A percentile compares a stretch with the other conserved stretches of the same genome.
Evolutionary conservation across 495 filamentous ascomycete species (phyloP).

Genomic region (Aspergillus bertholletiae): DNA sequence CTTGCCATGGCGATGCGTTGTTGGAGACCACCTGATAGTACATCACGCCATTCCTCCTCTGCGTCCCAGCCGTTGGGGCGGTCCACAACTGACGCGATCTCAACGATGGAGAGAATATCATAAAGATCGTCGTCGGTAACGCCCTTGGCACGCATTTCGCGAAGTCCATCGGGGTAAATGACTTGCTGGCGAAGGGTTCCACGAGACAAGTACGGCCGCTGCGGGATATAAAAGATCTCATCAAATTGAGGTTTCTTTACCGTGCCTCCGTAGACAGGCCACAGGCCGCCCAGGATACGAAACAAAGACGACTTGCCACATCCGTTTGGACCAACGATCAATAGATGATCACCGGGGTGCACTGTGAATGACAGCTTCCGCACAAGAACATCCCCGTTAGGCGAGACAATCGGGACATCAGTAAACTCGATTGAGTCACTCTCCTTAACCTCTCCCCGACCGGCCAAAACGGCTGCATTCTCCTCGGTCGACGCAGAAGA

Average conservation of each 20-base stretch:
- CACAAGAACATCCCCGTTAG: slow-evolving; percentile 91
- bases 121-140: slow-evolving; percentile 79
- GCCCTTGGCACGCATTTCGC: slow-evolving; percentile 81
- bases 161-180: slow-evolving; percentile 88
- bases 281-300: slow-evolving; percentile 91
- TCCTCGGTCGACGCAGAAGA: slow-evolving; percentile 76
- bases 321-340: slow-evolving; percentile 95
- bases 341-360: slow-evolving; percentile 78
- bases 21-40: slow-evolving; percentile 84
- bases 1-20: slow-evolving; percentile 98
- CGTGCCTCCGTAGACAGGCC: slow-evolving; percentile 96
- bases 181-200: slow-evolving; percentile 92
- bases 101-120: slow-evolving; percentile 70
- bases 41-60: slow-evolving; percentile 94
- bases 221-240: slow-evolving; percentile 97
- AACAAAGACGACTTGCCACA: slow-evolving; percentile 96
- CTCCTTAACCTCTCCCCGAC: slow-evolving; percentile 73
- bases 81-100: slow-evolving; percentile 79
- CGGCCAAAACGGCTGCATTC: slow-evolving; percentile 73
- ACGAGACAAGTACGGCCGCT: slow-evolving; percentile 86
- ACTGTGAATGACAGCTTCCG: slow-evolving; percentile 81
- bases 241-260: slow-evolving; percentile 85
- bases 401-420: slow-evolving; percentile 93
- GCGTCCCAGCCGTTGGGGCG: slow-evolving; percentile 86
- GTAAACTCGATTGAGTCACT: slow-evolving; percentile 81